Percentiles rank a stretch among this genome's conserved stretches.
Conservation (phyloP, 371 early-diverging fungal genomes). For the Apophysomyces variabilis region DNA sequence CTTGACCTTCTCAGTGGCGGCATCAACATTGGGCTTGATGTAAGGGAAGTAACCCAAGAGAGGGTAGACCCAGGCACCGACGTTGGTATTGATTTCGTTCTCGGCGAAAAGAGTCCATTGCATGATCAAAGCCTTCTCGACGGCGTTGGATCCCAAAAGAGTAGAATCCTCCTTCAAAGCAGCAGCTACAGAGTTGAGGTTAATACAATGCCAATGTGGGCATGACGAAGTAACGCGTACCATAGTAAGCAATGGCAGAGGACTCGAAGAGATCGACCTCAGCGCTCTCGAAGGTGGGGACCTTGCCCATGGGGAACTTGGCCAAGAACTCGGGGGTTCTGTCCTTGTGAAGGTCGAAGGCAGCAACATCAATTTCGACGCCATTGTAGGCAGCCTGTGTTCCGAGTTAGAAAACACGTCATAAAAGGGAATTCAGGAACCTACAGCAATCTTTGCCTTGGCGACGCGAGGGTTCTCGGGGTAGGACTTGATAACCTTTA, state of each 20-base stretch:
- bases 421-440: constrained; percentile 7
- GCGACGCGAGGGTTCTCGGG: constrained; percentile 60
- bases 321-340: constrained; percentile 77
- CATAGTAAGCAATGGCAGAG: constrained; percentile 88
- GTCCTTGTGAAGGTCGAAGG: constrained; percentile 70
- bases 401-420: not conserved
- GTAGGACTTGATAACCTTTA: constrained; percentile 55
- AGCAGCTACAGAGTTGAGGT: constrained; percentile 53
- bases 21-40: constrained; percentile 71
- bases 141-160: constrained; percentile 68
- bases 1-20: constrained; percentile 69
- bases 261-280: constrained; percentile 79
- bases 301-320: constrained; percentile 85
- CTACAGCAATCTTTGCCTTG: constrained; percentile 73
- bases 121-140: constrained; percentile 79
- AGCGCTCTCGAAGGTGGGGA: constrained; percentile 82
- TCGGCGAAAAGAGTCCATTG: constrained; percentile 83
- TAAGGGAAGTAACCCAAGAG: constrained; percentile 66
- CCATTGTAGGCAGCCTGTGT: constrained; percentile 70
- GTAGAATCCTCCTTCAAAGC: constrained; percentile 60
- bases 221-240: constrained; percentile 40
- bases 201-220: too few species aligned
- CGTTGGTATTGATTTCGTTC: constrained; percentile 48
- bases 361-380: constrained; percentile 68
- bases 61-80: constrained; percentile 68